These are phyloP conservation scores for Dryas drummondii DNA, from an alignment of 306 rosid genomes.

Conservation along the genomic window DNA sequence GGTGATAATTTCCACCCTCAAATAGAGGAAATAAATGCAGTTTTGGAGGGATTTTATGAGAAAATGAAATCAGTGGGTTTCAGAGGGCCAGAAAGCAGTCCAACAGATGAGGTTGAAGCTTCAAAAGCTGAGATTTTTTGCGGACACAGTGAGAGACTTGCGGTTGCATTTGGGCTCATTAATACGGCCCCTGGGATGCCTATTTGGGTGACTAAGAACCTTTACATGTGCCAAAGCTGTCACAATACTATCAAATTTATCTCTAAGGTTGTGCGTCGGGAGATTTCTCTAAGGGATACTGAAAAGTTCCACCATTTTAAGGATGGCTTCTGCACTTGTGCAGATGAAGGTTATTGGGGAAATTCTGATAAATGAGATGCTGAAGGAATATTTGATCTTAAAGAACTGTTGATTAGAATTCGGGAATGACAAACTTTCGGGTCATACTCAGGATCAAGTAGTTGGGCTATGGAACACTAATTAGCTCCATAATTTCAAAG, in stretches of 20 bases:
- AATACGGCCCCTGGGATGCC: constrained; percentile 83
- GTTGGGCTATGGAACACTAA: background rate
- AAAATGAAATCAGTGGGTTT: constrained; percentile 62
- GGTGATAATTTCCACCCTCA: constrained; percentile 72
- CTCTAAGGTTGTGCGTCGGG: constrained; percentile 74
- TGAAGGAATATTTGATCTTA: constrained; percentile 24
- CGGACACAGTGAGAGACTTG: constrained; percentile 90
- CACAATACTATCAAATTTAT: constrained; percentile 68
- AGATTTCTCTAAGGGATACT: constrained; percentile 75
- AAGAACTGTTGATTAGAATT: background rate
- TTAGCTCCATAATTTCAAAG: constrained; percentile 14
- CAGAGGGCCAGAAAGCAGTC: constrained; percentile 35
- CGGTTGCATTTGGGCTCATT: constrained; percentile 72
- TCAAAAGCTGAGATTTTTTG: constrained; percentile 88
- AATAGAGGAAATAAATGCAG: constrained; percentile 51
- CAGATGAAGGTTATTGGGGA: constrained; percentile 62
- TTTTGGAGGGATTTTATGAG: constrained; percentile 65
- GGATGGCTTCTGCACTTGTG: constrained; percentile 85
- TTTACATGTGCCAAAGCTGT: constrained; percentile 82
- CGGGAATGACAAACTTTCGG: constrained; percentile 19
- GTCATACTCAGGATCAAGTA: constrained; percentile 12
- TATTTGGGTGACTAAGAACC: constrained; percentile 82
- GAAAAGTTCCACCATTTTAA: constrained; percentile 86
- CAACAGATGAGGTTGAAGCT: constrained; percentile 49
- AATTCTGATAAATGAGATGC: constrained; percentile 24